Evolutionary conservation across 331 rosid species (phyloP).

Genomic region (Pyrus hybrid): DNA sequence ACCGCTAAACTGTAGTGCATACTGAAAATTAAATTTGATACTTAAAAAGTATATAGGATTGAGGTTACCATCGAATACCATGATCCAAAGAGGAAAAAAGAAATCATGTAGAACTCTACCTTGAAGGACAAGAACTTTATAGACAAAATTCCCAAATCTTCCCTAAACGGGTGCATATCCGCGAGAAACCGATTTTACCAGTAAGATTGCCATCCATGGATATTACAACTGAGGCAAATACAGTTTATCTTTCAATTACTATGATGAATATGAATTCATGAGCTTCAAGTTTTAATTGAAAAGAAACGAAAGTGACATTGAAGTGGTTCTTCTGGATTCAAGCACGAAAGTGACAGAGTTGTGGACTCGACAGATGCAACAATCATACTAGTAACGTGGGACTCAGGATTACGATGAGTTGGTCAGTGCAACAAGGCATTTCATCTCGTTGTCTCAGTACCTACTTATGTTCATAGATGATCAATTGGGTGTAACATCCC

Average conservation of each 20-base stretch:
- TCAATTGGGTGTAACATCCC: neutral
- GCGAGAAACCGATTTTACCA: neutral
- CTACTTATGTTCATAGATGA: neutral
- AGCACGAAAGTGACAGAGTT: neutral
- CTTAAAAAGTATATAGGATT: no score
- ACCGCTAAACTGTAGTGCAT: no score
- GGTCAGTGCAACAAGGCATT: neutral
- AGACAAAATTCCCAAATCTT: neutral
- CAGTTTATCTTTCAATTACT: neutral
- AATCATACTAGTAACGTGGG: neutral
- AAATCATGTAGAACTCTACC: neutral
- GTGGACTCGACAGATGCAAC: neutral
- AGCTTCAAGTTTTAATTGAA: neutral
- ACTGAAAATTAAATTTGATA: no score
- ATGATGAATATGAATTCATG: neutral
- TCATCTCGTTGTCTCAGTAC: neutral
- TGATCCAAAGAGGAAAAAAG: no score
- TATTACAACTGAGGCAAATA: neutral
- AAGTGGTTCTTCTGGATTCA: neutral
- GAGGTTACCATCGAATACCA: no score
- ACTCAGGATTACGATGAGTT: neutral
- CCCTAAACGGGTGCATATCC: neutral
- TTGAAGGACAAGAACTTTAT: neutral
- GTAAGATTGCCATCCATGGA: neutral
- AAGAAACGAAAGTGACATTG: neutral